phyloP scores from a whole-genome alignment of 148 eudicot species.

The Drosera capensis region DNA sequence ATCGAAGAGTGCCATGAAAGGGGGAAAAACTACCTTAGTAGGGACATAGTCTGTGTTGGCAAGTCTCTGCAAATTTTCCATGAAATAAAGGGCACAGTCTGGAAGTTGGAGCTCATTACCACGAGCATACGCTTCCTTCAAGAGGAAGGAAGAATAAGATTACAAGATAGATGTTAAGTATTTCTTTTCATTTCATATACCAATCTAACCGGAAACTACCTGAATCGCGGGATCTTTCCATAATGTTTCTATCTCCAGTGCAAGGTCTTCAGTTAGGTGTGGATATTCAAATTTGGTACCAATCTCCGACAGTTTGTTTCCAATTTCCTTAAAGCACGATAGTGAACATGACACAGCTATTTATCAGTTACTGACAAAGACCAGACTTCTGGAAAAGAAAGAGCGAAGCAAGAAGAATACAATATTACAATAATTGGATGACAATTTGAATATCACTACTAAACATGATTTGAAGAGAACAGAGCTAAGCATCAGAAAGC shows the following conservation, averaged over 20 bases:
- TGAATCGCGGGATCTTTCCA: conserved; percentile 94
- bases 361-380: no score
- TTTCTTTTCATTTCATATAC: not conserved
- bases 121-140: conserved; percentile 68
- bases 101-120: conserved; percentile 91
- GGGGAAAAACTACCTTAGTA: conserved; percentile 67
- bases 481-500: conserved; percentile 1
- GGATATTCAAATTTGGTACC: conserved; percentile 81
- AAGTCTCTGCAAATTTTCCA: conserved; percentile 74
- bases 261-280: conserved; percentile 52
- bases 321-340: conserved; percentile 34
- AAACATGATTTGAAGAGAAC: no score
- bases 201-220: conserved; percentile 25
- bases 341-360: not conserved
- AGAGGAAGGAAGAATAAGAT: not conserved
- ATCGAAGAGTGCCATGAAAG: not conserved
- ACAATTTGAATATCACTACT: no score
- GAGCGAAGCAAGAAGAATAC: no score
- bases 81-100: conserved; percentile 68
- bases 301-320: conserved; percentile 75
- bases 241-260: conserved; percentile 49
- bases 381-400: no score
- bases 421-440: no score
- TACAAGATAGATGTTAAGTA: not conserved
- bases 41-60: conserved; percentile 67